A percentile compares a stretch with the other conserved stretches of the same genome.
phyloP scores from a whole-genome alignment of 176 grass and related monocot species.

The Juncus inflexus region DNA sequence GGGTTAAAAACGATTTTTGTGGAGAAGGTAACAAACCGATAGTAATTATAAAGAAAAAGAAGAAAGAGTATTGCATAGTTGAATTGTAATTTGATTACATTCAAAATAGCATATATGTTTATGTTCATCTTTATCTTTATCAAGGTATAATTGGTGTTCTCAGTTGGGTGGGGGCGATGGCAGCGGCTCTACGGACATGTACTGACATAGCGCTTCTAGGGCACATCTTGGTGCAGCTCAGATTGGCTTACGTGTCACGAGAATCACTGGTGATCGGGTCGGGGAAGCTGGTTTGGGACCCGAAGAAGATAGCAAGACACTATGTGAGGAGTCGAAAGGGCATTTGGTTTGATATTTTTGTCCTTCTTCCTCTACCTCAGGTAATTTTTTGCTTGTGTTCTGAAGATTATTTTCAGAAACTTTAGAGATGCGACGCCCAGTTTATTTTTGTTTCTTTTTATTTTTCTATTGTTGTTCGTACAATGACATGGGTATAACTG shows the following conservation, averaged over 20 bases:
- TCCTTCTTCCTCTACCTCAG: conserved; percentile 87
- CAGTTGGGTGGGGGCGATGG: conserved; percentile 49
- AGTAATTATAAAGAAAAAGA: too few species aligned
- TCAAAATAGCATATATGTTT: neutral
- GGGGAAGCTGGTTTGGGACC: conserved; percentile 97
- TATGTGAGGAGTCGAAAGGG: conserved; percentile 62
- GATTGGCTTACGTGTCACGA: conserved; percentile 83
- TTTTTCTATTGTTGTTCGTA: neutral
- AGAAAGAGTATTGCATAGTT: too few species aligned
- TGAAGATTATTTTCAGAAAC: too few species aligned
- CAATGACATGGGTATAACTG: too few species aligned
- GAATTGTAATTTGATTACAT: too few species aligned
- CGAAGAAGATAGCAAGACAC: conserved; percentile 65
- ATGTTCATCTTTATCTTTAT: conserved; percentile 24
- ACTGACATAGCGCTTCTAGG: conserved; percentile 61
- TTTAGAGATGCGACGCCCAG: neutral
- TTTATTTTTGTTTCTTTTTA: neutral
- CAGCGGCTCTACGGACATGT: conserved; percentile 52
- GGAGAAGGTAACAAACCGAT: neutral
- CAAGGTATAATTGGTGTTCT: conserved; percentile 45
- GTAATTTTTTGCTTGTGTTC: conserved; percentile 17
- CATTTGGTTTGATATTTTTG: conserved; percentile 92
- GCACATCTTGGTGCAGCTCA: conserved; percentile 88
- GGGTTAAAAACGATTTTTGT: conserved; percentile 5
- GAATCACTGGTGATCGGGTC: conserved; percentile 94